Percentiles rank a stretch among this genome's conserved stretches.
These are phyloP conservation scores for Pseudovirgaria hyperparasitica DNA, from an alignment of 2,329 filamentous ascomycete genomes.

Conservation along the genomic window DNA sequence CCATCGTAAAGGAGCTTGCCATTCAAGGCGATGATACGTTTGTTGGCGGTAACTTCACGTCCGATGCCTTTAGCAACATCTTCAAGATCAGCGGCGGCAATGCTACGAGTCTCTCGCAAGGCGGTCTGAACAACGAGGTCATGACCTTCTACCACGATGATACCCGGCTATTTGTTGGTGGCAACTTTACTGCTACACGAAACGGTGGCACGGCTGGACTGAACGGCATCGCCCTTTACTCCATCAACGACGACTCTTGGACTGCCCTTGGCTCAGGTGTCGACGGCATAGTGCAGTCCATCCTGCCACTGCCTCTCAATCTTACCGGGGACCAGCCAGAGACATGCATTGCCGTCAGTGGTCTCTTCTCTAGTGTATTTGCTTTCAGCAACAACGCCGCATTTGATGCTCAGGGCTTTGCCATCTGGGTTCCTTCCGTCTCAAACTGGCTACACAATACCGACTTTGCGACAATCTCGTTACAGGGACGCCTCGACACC, in stretches of 20 bases:
- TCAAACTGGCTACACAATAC: constrained; percentile 83
- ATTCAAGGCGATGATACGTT: constrained; percentile 50
- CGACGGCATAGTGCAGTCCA: constrained; percentile 59
- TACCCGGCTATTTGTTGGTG: constrained; percentile 58
- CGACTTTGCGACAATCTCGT: constrained; percentile 44
- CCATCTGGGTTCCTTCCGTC: constrained; percentile 79
- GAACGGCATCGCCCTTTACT: constrained; percentile 65
- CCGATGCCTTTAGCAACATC: constrained; percentile 54
- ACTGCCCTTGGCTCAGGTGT: constrained; percentile 71
- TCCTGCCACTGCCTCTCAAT: constrained; percentile 71
- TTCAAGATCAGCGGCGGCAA: constrained; percentile 57
- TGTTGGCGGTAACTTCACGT: constrained; percentile 73
- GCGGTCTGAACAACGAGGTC: constrained; percentile 74
- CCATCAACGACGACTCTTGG: constrained; percentile 58
- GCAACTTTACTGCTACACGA: constrained; percentile 66
- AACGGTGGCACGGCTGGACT: constrained; percentile 51
- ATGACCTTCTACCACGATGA: constrained; percentile 54
- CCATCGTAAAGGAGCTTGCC: constrained; percentile 57
- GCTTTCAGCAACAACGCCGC: constrained; percentile 52
- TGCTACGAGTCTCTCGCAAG: constrained; percentile 48
- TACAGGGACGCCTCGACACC: constrained; percentile 62
- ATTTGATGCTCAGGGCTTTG: constrained; percentile 59
- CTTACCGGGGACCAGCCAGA: constrained; percentile 56
- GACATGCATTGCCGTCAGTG: constrained; percentile 65
- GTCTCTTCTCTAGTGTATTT: constrained; percentile 62